phyloP scores from a whole-genome alignment of 495 filamentous ascomycete genomes.

The Aspergillus mulundensis region DNA sequence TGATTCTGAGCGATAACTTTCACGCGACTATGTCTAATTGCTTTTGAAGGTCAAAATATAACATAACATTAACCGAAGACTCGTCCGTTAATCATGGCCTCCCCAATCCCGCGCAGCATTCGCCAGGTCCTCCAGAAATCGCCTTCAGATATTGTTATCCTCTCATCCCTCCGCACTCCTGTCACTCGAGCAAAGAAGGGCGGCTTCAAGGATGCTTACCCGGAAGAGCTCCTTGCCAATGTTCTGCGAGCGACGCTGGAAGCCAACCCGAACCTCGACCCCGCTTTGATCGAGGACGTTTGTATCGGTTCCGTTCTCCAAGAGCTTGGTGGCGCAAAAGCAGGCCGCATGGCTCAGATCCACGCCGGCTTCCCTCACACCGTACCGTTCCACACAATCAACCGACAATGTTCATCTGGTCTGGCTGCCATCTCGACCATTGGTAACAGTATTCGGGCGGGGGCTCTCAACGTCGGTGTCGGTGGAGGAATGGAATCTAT shows the following conservation, averaged over 20 bases:
- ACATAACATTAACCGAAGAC: not conserved
- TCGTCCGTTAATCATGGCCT: constrained; percentile 38
- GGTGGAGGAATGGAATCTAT: constrained; percentile 92
- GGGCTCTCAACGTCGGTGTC: constrained; percentile 72
- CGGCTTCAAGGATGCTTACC: constrained; percentile 80
- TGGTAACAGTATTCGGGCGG: constrained; percentile 65
- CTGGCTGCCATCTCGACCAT: constrained; percentile 70
- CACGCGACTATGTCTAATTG: not conserved
- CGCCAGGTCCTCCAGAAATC: constrained; percentile 75
- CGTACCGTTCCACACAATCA: constrained; percentile 78
- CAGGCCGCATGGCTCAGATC: constrained; percentile 84
- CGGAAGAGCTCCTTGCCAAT: constrained; percentile 77
- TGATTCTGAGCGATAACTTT: not conserved
- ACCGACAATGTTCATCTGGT: constrained; percentile 78
- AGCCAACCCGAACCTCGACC: constrained; percentile 70
- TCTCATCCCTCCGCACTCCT: constrained; percentile 82
- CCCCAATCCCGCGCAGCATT: constrained; percentile 59
- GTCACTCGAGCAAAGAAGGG: constrained; percentile 80
- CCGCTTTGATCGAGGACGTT: constrained; percentile 70
- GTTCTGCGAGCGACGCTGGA: constrained; percentile 81
- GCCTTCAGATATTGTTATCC: constrained; percentile 80
- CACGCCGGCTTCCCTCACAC: constrained; percentile 71
- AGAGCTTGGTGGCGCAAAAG: constrained; percentile 87
- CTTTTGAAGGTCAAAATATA: not conserved
- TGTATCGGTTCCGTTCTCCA: constrained; percentile 83